Evolutionary conservation across 495 filamentous ascomycete genomes (phyloP), one percentile per base, ranked within the genome.

Genomic region (Penicillium longicatenatum): DNA sequence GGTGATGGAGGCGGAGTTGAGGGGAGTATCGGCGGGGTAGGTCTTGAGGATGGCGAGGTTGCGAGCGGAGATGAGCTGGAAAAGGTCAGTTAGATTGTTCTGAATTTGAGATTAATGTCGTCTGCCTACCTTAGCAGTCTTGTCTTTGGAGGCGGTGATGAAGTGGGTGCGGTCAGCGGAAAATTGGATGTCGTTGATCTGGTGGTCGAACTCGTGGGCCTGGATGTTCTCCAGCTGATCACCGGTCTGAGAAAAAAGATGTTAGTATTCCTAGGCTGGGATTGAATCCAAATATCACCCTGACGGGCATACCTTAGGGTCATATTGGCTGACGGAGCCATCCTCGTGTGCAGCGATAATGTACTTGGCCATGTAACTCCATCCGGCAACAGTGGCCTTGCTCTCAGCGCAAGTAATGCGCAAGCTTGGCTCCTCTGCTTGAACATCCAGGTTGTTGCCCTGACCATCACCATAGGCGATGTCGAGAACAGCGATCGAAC

Each of bases 331-430:
- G 54, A 98, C 84, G 52, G 85, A 88, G 63, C 94, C 94, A 69
- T 98, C 94, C 75, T 98, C 95, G 77, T 98, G 94, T 46, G 91
- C 95, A 47, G 93, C 91, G 63, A 98, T 94, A 75, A 98, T 98
- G 78, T 91, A 97, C 73, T 92, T 89, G 70, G 83, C 84, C 62
- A 94, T 62, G 73, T 89, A 97, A 75, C 92, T 93, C 90, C 92
- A 98, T 31, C 90, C 93, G 14, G 94, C 94, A 61, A 98, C 94
- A 14, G 93, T 97, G 21, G 93, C 93, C 72, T 98, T 98, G 81
- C 87, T 92, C 77, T 96, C 91, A 54, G 89, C 85, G 72, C 92
- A 96, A 37, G 91, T 91, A 63, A 98, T 98, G 50, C 82, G 87
- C 72, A 97, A 69, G 59, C 71, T 82, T 46, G 85, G 90, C 80